phyloP scores from a whole-genome alignment of 331 rosid species.

The Acacia pycnantha region DNA sequence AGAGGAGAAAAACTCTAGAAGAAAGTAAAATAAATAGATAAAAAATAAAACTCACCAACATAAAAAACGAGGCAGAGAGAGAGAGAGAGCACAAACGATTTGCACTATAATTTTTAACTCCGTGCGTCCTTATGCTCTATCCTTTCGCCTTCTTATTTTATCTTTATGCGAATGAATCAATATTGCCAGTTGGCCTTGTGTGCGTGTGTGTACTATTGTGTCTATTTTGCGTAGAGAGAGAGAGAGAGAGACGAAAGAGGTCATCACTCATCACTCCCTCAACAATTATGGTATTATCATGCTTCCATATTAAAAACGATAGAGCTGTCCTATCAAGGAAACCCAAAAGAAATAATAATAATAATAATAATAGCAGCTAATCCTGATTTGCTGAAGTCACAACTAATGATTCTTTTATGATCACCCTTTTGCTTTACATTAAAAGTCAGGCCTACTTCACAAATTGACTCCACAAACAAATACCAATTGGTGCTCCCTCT shows the following conservation, averaged over 20 bases:
- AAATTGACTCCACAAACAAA: conserved; percentile 3
- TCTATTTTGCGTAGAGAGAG: conserved; percentile 26
- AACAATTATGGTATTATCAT: conserved; percentile 23
- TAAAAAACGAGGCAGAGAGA: neutral
- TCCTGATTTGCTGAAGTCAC: conserved; percentile 28
- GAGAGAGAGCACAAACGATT: conserved; percentile 45
- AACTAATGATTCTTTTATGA: conserved; percentile 33
- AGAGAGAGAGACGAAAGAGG: conserved; percentile 9
- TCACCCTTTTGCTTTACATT: conserved; percentile 22
- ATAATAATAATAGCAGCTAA: conserved; percentile 5
- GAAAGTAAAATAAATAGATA: conserved; percentile 11
- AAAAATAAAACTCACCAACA: conserved; percentile 26
- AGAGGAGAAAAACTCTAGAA: conserved; percentile 38
- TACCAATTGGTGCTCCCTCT: conserved; percentile 11
- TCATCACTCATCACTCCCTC: conserved; percentile 5
- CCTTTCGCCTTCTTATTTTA: conserved; percentile 67
- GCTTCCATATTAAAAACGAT: conserved; percentile 17
- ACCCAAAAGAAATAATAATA: neutral
- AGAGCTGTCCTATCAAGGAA: conserved; percentile 27
- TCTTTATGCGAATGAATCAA: conserved; percentile 69
- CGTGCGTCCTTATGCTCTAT: conserved; percentile 62
- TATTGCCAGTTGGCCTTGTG: conserved; percentile 87
- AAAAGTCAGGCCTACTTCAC: neutral
- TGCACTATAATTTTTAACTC: conserved; percentile 59
- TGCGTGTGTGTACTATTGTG: conserved; percentile 40